Base-by-base conservation (phyloP, 345 rosid genomes). In the Eucalyptus pauciflora region DNA sequence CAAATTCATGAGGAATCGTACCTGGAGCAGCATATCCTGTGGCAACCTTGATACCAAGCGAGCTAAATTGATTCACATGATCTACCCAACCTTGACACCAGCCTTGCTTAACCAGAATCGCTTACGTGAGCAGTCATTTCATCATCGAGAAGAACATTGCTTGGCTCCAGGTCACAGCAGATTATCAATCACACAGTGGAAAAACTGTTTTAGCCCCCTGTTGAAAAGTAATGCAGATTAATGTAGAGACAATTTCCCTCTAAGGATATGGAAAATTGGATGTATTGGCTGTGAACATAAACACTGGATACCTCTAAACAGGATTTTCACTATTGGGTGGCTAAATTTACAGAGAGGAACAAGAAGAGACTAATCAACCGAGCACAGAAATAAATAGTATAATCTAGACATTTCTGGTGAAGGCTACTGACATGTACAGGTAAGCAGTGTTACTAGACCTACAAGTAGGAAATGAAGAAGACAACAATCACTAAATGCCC, bases 371-470 rank as follows among this genome's bases (percentile, higher is more conserved):
- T 25, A 60, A 60, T 60, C 7, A 5, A 60, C n/a, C 7, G 0
- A 2, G 1, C 33, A 62, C 4, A 25, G 69, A 62, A 62, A 13
- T 62, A 60, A 6, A 0, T 5, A 62, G 69, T 13, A 62, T 13
- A 27, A 62, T 62, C 8, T 29, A 11, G 52, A 27, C 16, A 62
- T 62, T 62, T 98, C 95, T 98, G 99, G 92, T 97, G 89, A 96
- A 98, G 93, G 99, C 99, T 79, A 98, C 99, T 46, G 99, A 97
- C 69, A 98, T 98, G 91, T 94, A 94, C 94, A 97, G 91, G 90
- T 96, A 97, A 67, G 99, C 99, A 85, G 98, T 95, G 93, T 97
- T 96, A 50, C 99, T 97, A 92, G 97, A 97, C 99, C 99, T 95
- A 95, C 46, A 86, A 83, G 56, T 49, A 56, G 52, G 45, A 92